phyloP scores from a whole-genome alignment of 169 alveolate genomes.

The Plasmodium reichenowi region DNA sequence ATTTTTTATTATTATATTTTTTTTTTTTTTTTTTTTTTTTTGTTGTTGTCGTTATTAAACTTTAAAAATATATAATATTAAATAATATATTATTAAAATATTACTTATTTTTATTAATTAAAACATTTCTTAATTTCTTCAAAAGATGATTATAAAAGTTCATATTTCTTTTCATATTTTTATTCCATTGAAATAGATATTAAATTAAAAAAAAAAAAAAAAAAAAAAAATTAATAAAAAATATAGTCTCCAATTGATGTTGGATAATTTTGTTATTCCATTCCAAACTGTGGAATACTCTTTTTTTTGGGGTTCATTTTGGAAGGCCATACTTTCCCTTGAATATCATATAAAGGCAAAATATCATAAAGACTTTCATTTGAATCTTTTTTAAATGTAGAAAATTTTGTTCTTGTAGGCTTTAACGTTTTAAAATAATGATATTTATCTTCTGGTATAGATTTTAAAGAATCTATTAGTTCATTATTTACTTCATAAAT shows the following conservation, averaged over 20 bases:
- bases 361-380: conserved; percentile 12
- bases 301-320: conserved; percentile 33
- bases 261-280: neutral
- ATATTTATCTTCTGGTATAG: too few relatives aligned
- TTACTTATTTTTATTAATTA: too few relatives aligned
- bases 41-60: neutral
- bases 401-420: too few relatives aligned
- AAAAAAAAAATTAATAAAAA: neutral
- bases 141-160: too few relatives aligned
- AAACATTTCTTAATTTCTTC: too few relatives aligned
- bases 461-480: too few relatives aligned
- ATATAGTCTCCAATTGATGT: neutral
- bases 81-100: too few relatives aligned
- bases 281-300: conserved; percentile 35
- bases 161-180: too few relatives aligned
- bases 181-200: too few relatives aligned
- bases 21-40: conserved; percentile 16
- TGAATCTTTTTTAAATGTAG: too few relatives aligned
- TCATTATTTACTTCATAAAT: too few relatives aligned
- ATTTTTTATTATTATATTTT: neutral
- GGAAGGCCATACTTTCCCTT: conserved; percentile 53
- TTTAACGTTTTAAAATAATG: too few relatives aligned
- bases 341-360: conserved; percentile 64
- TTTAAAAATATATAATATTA: conserved; percentile 4
- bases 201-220: neutral